Evolutionary conservation across 2,329 filamentous ascomycete species (phyloP).

Genomic region (Verticillium isaacii): DNA sequence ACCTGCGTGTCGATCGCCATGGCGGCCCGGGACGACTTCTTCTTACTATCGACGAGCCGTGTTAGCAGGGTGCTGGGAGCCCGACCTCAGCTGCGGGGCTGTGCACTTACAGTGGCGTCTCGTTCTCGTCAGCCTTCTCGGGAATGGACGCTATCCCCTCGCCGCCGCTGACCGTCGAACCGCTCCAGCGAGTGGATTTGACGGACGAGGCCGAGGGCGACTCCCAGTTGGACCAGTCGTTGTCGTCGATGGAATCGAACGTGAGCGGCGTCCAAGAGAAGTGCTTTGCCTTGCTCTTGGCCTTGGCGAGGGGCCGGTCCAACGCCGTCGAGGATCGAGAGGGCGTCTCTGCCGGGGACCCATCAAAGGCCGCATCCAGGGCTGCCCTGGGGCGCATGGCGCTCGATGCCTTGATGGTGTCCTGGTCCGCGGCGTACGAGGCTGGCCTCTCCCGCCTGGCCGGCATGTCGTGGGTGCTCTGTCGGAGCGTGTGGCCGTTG

Average conservation of each 20-base stretch:
- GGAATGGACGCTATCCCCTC: constrained; percentile 42
- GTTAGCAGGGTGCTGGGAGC: constrained; percentile 7
- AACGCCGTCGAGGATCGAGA: constrained; percentile 22
- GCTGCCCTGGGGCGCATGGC: constrained; percentile 31
- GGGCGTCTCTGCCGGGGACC: constrained; percentile 23
- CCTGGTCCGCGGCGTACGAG: constrained; percentile 29
- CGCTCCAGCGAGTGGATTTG: constrained; percentile 59
- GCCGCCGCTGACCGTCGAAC: constrained; percentile 44
- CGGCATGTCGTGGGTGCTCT: constrained; percentile 4
- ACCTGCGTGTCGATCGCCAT: constrained; percentile 20
- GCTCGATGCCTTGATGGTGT: constrained; percentile 41
- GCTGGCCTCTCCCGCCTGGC: constrained; percentile 5
- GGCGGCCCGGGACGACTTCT: constrained; percentile 25
- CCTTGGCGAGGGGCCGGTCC: constrained; percentile 22
- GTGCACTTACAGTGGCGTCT: constrained; percentile 42
- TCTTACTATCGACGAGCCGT: constrained; percentile 20
- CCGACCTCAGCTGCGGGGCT: constrained; percentile 3
- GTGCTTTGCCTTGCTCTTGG: constrained; percentile 42
- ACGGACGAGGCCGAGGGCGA: constrained; percentile 41
- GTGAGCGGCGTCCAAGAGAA: constrained; percentile 58
- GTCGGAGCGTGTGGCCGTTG: constrained; percentile 36
- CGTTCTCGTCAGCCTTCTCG: constrained; percentile 42
- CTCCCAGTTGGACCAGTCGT: constrained; percentile 64
- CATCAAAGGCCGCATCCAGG: constrained; percentile 36
- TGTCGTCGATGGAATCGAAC: constrained; percentile 53